phyloP scores from a whole-genome alignment of 129 eudicot species.

The Tagetes erecta region DNA sequence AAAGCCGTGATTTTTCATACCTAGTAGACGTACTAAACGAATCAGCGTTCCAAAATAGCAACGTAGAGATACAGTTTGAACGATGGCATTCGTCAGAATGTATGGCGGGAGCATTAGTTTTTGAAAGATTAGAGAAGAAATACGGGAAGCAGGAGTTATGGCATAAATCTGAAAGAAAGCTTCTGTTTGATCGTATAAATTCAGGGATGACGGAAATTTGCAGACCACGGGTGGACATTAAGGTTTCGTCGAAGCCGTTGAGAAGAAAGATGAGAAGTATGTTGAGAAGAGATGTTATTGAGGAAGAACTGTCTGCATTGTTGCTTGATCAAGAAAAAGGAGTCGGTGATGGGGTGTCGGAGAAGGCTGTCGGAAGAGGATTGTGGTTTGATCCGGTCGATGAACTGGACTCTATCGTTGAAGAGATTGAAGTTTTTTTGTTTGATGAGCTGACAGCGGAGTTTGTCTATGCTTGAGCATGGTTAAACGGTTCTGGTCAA shows the following conservation, averaged over 20 bases:
- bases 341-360: constrained; percentile 41
- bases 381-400: constrained; percentile 56
- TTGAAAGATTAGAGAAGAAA: constrained; percentile 73
- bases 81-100: constrained; percentile 49
- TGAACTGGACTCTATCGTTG: constrained; percentile 45
- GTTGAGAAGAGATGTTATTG: constrained; percentile 48
- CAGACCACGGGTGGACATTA: constrained; percentile 34
- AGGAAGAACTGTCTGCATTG: constrained; percentile 61
- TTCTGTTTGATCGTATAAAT: constrained; percentile 78
- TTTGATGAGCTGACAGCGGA: constrained; percentile 60
- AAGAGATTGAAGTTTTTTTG: constrained; percentile 55
- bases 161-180: constrained; percentile 60
- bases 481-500: neutral
- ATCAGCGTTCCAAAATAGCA: constrained; percentile 37
- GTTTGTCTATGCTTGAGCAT: constrained; percentile 29
- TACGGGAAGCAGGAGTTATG: constrained; percentile 62
- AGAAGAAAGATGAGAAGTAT: constrained; percentile 32
- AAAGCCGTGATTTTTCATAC: constrained; percentile 70
- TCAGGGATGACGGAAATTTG: constrained; percentile 51
- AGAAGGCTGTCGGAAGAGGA: constrained; percentile 54
- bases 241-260: constrained; percentile 28
- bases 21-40: constrained; percentile 70
- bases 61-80: constrained; percentile 33
- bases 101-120: constrained; percentile 48
- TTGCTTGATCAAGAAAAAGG: constrained; percentile 53